A percentile compares a stretch with the other conserved stretches of the same genome.
phyloP scores from a whole-genome alignment of 2,329 filamentous ascomycete genomes.

The Hymenoscyphus occultus region DNA sequence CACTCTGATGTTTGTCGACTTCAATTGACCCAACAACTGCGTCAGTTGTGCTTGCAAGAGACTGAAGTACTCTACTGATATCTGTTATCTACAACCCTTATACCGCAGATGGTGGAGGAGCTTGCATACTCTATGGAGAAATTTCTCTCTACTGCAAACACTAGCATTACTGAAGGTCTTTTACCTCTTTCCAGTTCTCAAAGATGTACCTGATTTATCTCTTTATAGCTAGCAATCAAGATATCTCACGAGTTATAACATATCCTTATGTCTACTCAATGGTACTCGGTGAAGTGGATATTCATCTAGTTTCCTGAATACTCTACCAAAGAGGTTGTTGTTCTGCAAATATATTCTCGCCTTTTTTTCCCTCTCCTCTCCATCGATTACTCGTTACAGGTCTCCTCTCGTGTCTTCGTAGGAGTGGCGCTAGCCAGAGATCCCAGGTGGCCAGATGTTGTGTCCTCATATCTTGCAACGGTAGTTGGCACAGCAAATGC shows the following conservation, averaged over 20 bases:
- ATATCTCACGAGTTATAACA: neutral
- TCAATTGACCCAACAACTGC: neutral
- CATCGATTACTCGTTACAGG: neutral
- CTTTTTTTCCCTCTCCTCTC: neutral
- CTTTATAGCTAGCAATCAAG: neutral
- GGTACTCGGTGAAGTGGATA: neutral
- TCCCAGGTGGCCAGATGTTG: neutral
- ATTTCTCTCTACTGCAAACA: neutral
- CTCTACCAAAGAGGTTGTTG: neutral
- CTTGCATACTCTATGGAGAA: neutral
- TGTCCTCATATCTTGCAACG: constrained; percentile 1
- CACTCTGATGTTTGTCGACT: constrained; percentile 6
- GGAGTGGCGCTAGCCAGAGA: neutral
- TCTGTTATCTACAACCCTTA: neutral
- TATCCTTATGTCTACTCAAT: neutral
- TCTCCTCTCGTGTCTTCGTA: neutral
- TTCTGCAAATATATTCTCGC: neutral
- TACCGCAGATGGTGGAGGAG: constrained; percentile 5
- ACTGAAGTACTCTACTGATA: neutral
- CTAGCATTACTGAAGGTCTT: neutral
- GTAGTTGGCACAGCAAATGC: constrained; percentile 3
- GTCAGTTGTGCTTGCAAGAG: neutral
- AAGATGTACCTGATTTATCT: neutral
- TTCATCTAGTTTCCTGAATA: neutral
- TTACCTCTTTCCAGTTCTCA: neutral